Evolutionary conservation across 805 yeast species (phyloP).

Genomic region (Lachancea dasiensis): DNA sequence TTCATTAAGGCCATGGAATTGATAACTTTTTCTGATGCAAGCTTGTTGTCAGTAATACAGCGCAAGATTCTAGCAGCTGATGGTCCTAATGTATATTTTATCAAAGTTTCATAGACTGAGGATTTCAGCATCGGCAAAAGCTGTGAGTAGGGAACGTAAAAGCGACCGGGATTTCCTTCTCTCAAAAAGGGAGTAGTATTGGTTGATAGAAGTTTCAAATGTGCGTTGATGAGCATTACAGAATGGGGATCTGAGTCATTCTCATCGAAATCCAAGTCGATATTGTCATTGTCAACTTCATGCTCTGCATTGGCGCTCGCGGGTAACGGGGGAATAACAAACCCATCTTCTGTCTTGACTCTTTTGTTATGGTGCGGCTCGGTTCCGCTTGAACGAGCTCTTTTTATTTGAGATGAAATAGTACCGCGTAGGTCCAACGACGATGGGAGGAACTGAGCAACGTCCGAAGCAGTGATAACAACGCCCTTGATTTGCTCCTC

Average conservation of each 20-base stretch:
- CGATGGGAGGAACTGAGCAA: conserved; percentile 36
- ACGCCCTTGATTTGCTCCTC: conserved; percentile 33
- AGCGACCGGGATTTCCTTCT: conserved; percentile 50
- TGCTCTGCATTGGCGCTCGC: conserved; percentile 23
- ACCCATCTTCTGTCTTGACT: conserved; percentile 38
- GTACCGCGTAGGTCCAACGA: conserved; percentile 42
- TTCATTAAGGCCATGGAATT: conserved; percentile 70
- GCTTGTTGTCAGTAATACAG: conserved; percentile 61
- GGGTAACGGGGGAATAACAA: conserved; percentile 28
- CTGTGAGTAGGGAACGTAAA: conserved; percentile 56
- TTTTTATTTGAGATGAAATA: conserved; percentile 38
- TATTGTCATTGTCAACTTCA: conserved; percentile 27
- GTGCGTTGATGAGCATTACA: conserved; percentile 45
- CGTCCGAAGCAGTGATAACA: conserved; percentile 40
- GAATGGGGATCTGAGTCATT: conserved; percentile 30
- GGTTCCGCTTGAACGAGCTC: conserved; percentile 27
- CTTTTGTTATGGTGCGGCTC: conserved; percentile 30
- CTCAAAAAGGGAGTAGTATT: conserved; percentile 52
- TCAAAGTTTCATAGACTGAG: conserved; percentile 47
- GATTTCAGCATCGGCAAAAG: conserved; percentile 43
- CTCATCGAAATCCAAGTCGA: conserved; percentile 31
- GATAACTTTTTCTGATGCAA: conserved; percentile 80
- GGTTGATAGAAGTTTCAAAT: conserved; percentile 57
- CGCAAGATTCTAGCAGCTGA: conserved; percentile 69
- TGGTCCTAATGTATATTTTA: conserved; percentile 58